Evolutionary conservation across 106 monocot species (phyloP).

Genomic region (Dendrobium catenatum): DNA sequence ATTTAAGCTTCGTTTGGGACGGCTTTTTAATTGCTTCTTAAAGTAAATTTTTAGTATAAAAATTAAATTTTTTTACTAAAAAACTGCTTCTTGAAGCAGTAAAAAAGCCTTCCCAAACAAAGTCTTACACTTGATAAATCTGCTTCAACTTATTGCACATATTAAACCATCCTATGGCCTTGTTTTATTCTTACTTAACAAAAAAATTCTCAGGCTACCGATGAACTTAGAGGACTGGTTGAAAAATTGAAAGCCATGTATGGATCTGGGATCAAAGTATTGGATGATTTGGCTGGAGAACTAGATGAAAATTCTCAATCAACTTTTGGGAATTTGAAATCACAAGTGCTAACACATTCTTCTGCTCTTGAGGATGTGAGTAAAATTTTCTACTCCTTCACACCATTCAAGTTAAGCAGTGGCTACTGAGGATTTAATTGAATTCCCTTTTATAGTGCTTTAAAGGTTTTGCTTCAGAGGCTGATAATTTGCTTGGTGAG

Average conservation of each 20-base stretch:
- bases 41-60: too few relatives aligned
- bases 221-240: conserved; percentile 52
- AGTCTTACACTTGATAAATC: not conserved
- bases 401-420: not conserved
- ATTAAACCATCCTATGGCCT: not conserved
- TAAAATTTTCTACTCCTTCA: not conserved
- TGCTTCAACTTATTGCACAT: not conserved
- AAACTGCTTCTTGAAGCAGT: too few relatives aligned
- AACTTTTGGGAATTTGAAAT: conserved; percentile 60
- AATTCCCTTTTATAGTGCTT: conserved; percentile 49
- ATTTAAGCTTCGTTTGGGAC: not conserved
- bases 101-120: too few relatives aligned
- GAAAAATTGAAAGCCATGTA: conserved; percentile 65
- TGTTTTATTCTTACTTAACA: not conserved
- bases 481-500: conserved; percentile 78
- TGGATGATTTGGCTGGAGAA: conserved; percentile 72
- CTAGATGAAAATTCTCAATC: conserved; percentile 71
- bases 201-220: conserved; percentile 46
- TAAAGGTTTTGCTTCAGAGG: conserved; percentile 65
- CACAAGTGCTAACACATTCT: conserved; percentile 64
- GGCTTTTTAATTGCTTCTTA: too few relatives aligned
- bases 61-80: too few relatives aligned
- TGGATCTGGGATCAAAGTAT: conserved; percentile 56
- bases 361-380: conserved; percentile 77
- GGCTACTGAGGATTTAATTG: conserved; percentile 1